Evolutionary conservation across 352 stramenopile species (phyloP), one percentile per base, ranked within the genome.

Genomic region (Globisporangium yorkense): DNA sequence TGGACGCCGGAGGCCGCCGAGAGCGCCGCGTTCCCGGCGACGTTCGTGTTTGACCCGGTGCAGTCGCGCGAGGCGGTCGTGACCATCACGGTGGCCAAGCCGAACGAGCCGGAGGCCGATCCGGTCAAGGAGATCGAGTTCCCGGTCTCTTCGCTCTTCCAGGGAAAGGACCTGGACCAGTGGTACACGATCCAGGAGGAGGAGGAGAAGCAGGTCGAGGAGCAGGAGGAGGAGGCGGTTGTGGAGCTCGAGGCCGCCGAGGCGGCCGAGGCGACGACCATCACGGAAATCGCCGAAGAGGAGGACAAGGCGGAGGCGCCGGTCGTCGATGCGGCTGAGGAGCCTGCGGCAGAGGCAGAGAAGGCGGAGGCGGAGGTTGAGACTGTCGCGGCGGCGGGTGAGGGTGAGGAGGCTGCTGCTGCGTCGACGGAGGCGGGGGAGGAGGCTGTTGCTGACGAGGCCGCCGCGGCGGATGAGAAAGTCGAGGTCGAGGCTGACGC

Each of bases 41-140:
- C 72, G 33, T 88, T 94, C 46, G 77, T 88, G 47, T 94, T 92
- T 53, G 84, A 94, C 57, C 80, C 77, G 0, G 78, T 94, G 63
- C 84, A 91, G 63, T 92, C 83, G 41, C 82, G 82, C 24, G 84
- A 94, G 63, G 82, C 84, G 18, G 65, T 91, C 5, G 78, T 91
- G 66, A 87, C 68, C 20, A 73, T 94, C 57, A 75, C 84, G 21
- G 74, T 94, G 18, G 54, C 60, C 21, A 51, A 52, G 50, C 62
- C 63, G 29, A 70, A 78, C 21, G 72, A 90, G 18, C 74, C 84
- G 1, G 78, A 79, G 0, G 75, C 52, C 5, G 75, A 90, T 47
- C 61, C 78, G 0, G 59, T 94, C 35, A 91, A 88, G 70, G 82
- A 92, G 66, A 76, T 94, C 48, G 79, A 89, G 59, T 74, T 94